Evolutionary conservation across 73 alveolate genomes (phyloP), one percentile per base, ranked within the genome.

Genomic region (Tetrahymena borealis): DNA sequence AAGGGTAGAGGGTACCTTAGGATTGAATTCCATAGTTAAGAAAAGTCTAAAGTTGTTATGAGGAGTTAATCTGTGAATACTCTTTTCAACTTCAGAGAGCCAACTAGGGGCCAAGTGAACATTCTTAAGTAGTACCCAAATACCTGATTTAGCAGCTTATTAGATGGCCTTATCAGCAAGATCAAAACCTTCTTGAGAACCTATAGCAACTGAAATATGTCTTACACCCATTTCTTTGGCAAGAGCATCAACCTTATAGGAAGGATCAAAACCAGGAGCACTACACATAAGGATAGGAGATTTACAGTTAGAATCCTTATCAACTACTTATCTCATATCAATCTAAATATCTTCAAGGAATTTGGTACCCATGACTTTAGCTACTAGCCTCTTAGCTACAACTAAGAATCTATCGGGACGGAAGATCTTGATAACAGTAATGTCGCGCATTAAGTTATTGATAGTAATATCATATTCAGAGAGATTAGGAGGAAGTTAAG

Each of bases 11-110:
- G 99, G 99, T 32, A 98, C 98, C 95, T 98, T 98, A 13, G 99
- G 99, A 92, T 98, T 99, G 94, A 99, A 95, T 96, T 98, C 99
- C 99, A 99, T 98, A 11, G 99, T 98, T 94, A 99, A 94, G 98
- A 99, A 98, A n/a, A 99, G 94, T 96, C 99, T 98, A 97, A 99
- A 99, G 93, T 98, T 97, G n/a, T 93, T 97, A 94, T 99, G 98
- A 3, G 99, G 99, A 78, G 97, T 94, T 42, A 97, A 98, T 93
- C 99, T 97, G 91, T 98, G 97, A 79, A 99, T 95, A 90, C 98
- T 98, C 98, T 99, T 99, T 94, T 99, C 99, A 77, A 98, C 93
- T 95, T 99, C 99, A 90, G 96, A 95, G 24, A 99, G 96, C 99
- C 99, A 99, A 38, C 95, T 92, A 78, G 99, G 99, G 28, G 99